Evolutionary conservation across 805 yeast genomes (phyloP), one percentile per base, ranked within the genome.

Genomic region (Metschnikowia cerradonensis): DNA sequence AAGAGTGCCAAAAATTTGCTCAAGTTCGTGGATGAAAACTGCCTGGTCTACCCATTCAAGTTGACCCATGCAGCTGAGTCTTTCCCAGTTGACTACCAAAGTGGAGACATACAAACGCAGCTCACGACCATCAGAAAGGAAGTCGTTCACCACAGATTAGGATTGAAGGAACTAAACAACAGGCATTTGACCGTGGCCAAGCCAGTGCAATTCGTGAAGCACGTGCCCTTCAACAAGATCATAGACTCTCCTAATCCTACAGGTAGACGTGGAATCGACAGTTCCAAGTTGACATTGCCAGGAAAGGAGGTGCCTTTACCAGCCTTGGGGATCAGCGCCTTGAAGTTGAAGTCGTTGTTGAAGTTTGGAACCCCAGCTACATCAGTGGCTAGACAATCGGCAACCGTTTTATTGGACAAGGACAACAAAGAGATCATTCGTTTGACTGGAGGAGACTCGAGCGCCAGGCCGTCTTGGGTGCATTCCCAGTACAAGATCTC

Each of bases 1-100:
- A 84, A 80, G 64, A 76, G 88, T 22, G 78, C 96, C 8, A 82
- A 96, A 67, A 79, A 77, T 54, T 75, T 90, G 50, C 75, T 91
- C 57, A 75, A 82, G 33, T 79, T 79, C 53, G 80, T 89, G 57
- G 96, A 90, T 68, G 81, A 79, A 58, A 73, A 79, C 44, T 76
- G 81, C 59, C 88, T 96, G 26, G 98, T 94, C 33, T 92, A 82
- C 68, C 98, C 99, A 51, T 89, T 92, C 77, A 92, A 90, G 70
- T 77, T 91, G 58, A 77, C 90, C 36, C 86, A 88, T 69, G 71
- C 88, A 43, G 78, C 89, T 14, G 73, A 76, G 22, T 60, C 68
- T 38, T 85, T 84, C 78, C 91, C 91, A 49, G 67, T 84, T 22
- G 70, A 78, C 43, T 45, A 49, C 20, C 62, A 72, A 38, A 54